These are phyloP conservation scores for Penicillium sp. DNA, from an alignment of 2,329 filamentous ascomycete genomes.

Conservation along the genomic window DNA sequence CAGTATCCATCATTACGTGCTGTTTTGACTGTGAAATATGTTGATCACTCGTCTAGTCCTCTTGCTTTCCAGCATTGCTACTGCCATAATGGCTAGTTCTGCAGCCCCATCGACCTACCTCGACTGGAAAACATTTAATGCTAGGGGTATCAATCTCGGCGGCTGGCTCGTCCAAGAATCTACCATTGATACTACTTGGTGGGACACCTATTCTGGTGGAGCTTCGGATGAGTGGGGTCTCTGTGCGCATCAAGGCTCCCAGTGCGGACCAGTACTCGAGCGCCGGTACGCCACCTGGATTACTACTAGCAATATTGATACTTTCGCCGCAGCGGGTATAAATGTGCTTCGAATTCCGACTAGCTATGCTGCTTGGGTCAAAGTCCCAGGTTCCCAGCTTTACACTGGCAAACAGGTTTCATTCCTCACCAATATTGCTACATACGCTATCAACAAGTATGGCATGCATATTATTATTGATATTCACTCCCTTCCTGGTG, in stretches of 20 bases:
- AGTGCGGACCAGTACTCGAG: slow-evolving; percentile 13
- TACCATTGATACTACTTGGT: slow-evolving; percentile 22
- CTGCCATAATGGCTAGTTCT: too few relatives aligned
- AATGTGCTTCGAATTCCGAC: slow-evolving; percentile 15
- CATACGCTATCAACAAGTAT: slow-evolving; percentile 25
- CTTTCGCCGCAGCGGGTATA: slow-evolving; percentile 6
- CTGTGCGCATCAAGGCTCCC: slow-evolving; percentile 3
- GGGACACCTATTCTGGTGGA: slow-evolving; percentile 17
- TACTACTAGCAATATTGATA: slow-evolving; percentile 11
- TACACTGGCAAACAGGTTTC: slow-evolving; percentile 25
- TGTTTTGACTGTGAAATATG: too few relatives aligned
- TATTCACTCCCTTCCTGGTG: slow-evolving; percentile 28
- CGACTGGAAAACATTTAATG: slow-evolving; percentile 26
- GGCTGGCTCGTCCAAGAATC: slow-evolving; percentile 29
- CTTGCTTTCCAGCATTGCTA: too few relatives aligned
- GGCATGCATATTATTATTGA: slow-evolving; percentile 29
- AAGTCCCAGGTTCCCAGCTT: slow-evolving; percentile 25
- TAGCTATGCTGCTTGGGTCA: slow-evolving; percentile 18
- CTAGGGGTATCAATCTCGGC: slow-evolving; percentile 27
- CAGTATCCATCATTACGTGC: too few relatives aligned
- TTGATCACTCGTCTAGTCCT: too few relatives aligned
- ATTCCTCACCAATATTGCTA: slow-evolving; percentile 12
- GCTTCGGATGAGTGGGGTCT: slow-evolving; percentile 28
- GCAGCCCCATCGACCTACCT: too few relatives aligned
- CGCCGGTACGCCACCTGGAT: slow-evolving; percentile 11